phyloP scores from a whole-genome alignment of 257 asterid genomes.

The Penstemon barbatus region DNA sequence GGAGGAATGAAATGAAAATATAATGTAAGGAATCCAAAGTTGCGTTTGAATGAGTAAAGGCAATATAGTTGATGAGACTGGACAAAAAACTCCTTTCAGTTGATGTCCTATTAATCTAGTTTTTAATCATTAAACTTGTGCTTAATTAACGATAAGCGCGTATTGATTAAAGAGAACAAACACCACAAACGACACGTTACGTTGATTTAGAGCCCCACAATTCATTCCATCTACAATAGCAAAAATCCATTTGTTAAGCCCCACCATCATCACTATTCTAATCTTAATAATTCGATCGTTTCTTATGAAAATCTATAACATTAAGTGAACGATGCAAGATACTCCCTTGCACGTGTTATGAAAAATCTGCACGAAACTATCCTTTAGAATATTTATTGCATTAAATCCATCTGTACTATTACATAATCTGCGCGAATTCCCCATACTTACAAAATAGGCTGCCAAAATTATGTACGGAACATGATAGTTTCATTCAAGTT shows the following conservation, averaged over 20 bases:
- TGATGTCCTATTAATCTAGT: constrained; percentile 19
- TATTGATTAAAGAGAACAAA: constrained; percentile 33
- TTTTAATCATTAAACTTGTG: constrained; percentile 18
- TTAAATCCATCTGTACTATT: too few species aligned
- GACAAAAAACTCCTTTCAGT: constrained; percentile 42
- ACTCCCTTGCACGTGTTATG: too few species aligned
- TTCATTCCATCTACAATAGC: constrained; percentile 56
- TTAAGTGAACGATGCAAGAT: too few species aligned
- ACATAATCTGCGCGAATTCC: too few species aligned
- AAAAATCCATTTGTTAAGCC: constrained; percentile 39
- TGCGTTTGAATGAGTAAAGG: constrained; percentile 30
- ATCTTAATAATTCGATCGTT: neutral
- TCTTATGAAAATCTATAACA: too few species aligned
- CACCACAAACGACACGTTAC: constrained; percentile 50
- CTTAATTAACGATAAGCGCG: constrained; percentile 26
- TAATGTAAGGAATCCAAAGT: constrained; percentile 50
- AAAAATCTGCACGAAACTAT: too few species aligned
- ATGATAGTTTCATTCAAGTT: too few species aligned
- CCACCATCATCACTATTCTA: constrained; percentile 34
- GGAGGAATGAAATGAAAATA: constrained; percentile 29
- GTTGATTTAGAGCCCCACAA: constrained; percentile 43
- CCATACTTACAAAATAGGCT: too few species aligned
- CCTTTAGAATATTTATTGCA: too few species aligned
- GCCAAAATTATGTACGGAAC: too few species aligned
- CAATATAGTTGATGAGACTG: constrained; percentile 33